Base-by-base conservation (phyloP, 1,284 basidiomycete species). In the Prillingera fragicola region DNA sequence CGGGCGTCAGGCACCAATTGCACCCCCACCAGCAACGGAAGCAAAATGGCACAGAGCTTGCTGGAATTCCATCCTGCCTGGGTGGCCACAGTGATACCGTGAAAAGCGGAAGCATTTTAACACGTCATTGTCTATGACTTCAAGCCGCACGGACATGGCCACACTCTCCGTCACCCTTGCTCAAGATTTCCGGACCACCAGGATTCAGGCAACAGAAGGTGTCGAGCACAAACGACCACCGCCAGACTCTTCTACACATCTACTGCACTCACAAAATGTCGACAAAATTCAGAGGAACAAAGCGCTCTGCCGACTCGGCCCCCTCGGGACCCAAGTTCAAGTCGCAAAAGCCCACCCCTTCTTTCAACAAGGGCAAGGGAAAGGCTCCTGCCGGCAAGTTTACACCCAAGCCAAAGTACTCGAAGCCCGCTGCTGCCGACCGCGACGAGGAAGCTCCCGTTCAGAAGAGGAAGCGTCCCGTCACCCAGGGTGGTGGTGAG, bases 401-500 rank as follows among this genome's bases (percentile, higher is more conserved):
- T 39, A 50, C 44, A 34, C 10, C 27, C 27, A 38, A 48, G 26
- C 33, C 39, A 17, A 40, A 31, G 31, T 29, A 26, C 25, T 38
- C 34, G 27, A 45, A 50, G 48, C 25, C 13, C 33, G 24, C 21
- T 21, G 35, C 35, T 8, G 21, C 29, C 31, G 23, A 24, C 28
- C 32, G 24, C n/a, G 34, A 27, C n/a, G 28, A 34, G 13, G 45
- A 41, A 13, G 25, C 33, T n/a, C 41, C 41, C 4, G 38, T 18
- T 1, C 34, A 38, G 27, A 40, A 42, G 41, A 27, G 62, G 27
- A 67, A 67, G 54, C 53, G 47, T 27, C 64, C 62, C 13, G 56
- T 67, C 28, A 67, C 64, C 8, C 42, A 44, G 32, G 62, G 64
- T n/a, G 60, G 60, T n/a, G 63, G 56, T 7, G 61, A 56, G 39